phyloP scores from a whole-genome alignment of 225 moss, liverwort and hornwort species.

The Climacium dendroides region DNA sequence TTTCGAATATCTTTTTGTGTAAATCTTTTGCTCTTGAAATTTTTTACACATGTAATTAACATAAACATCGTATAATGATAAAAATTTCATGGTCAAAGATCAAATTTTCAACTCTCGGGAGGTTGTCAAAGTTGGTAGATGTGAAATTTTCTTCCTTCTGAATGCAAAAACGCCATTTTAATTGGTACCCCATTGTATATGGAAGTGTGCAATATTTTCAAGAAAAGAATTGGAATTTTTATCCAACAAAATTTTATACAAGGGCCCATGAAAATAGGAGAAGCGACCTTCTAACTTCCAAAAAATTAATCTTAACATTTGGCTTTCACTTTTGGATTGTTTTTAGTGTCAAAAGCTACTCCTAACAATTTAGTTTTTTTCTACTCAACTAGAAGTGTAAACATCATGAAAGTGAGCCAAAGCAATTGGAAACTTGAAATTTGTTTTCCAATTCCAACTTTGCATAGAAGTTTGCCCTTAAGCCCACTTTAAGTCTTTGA shows the following conservation, averaged over 20 bases:
- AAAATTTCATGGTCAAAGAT: no score
- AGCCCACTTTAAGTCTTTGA: no score
- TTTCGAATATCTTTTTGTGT: no score
- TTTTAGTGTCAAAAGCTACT: not conserved
- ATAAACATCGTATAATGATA: no score
- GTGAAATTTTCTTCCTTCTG: no score
- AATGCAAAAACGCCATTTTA: no score
- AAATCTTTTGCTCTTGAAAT: no score
- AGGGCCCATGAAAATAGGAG: not conserved
- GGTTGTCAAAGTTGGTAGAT: no score
- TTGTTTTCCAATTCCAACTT: fast-evolving
- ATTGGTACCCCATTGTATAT: no score
- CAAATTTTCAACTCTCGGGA: no score
- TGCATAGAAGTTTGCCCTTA: fast-evolving
- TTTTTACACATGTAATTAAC: no score
- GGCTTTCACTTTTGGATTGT: not conserved
- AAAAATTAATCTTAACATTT: not conserved
- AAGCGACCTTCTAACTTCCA: fast-evolving
- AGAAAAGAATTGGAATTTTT: not conserved
- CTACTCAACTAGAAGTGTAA: not conserved
- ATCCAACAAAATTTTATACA: not conserved
- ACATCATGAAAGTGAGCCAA: not conserved
- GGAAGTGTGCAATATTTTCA: not conserved
- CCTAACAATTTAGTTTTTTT: fast-evolving
- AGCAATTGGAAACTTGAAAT: not conserved